Conservation (phyloP, 441 rosid species). For the Gossypium gossypioides region DNA sequence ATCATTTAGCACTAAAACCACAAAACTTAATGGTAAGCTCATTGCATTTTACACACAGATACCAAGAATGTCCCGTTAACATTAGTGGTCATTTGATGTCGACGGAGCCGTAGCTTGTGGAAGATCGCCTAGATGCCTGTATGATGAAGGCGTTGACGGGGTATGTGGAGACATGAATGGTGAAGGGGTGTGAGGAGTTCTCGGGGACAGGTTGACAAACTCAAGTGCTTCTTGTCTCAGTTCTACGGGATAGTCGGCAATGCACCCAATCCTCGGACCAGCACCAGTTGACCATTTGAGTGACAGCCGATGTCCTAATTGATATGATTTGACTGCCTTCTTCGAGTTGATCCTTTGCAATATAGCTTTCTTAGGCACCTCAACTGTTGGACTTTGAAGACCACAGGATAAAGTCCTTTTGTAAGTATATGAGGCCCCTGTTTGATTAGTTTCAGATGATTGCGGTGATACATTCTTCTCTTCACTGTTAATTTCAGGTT, state of each 20-base stretch:
- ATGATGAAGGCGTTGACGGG: constrained; percentile 22
- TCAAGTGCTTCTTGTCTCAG: constrained; percentile 74
- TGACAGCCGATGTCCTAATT: constrained; percentile 69
- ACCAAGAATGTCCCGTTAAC: neutral
- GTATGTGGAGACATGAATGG: constrained; percentile 22
- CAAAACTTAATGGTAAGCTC: neutral
- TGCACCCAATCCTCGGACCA: constrained; percentile 90
- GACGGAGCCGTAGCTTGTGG: neutral
- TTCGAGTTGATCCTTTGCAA: constrained; percentile 84
- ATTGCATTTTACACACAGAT: neutral
- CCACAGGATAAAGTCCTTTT: constrained; percentile 75
- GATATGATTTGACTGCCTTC: constrained; percentile 57
- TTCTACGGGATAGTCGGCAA: constrained; percentile 73
- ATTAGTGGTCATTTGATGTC: neutral
- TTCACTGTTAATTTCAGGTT: constrained; percentile 17
- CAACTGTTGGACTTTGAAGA: constrained; percentile 57
- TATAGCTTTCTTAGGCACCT: constrained; percentile 48
- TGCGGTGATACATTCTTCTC: constrained; percentile 17
- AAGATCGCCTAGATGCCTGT: neutral
- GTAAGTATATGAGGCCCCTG: constrained; percentile 28
- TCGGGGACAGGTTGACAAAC: constrained; percentile 71
- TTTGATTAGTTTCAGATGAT: constrained; percentile 21
- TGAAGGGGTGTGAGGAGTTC: constrained; percentile 30
- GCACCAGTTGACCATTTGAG: constrained; percentile 84
- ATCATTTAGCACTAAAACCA: neutral